Evolutionary conservation across 805 yeast genomes (phyloP).

Genomic region (Isabelozyma pseudorhagii): DNA sequence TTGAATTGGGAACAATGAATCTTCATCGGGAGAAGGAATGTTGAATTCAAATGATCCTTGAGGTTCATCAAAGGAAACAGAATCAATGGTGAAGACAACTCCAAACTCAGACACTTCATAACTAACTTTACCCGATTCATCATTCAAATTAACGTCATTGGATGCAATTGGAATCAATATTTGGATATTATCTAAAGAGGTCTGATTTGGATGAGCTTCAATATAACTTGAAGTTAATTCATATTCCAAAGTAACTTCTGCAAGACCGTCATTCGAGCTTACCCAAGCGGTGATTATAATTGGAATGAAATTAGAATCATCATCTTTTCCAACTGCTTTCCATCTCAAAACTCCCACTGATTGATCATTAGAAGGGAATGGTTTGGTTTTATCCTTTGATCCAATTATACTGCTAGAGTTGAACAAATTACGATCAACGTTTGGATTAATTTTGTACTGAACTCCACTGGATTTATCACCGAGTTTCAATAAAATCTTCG

Average conservation of each 20-base stretch:
- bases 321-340: conserved; percentile 70
- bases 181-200: conserved; percentile 49
- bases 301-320: conserved; percentile 58
- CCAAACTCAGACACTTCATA: conserved; percentile 67
- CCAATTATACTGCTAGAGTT: conserved; percentile 56
- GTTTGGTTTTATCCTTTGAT: conserved; percentile 70
- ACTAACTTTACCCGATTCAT: conserved; percentile 47
- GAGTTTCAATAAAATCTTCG: conserved; percentile 58
- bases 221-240: conserved; percentile 55
- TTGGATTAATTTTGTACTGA: conserved; percentile 93
- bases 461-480: conserved; percentile 47
- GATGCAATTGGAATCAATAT: conserved; percentile 68
- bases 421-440: conserved; percentile 79
- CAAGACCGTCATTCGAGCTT: conserved; percentile 54
- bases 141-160: conserved; percentile 49
- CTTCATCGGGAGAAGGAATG: conserved; percentile 74
- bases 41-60: conserved; percentile 78
- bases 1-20: conserved; percentile 83
- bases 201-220: conserved; percentile 26
- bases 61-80: conserved; percentile 49
- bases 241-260: conserved; percentile 84
- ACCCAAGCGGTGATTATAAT: conserved; percentile 84
- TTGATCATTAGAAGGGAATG: conserved; percentile 90
- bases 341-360: conserved; percentile 90
- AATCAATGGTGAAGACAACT: conserved; percentile 59